Percentiles rank a stretch among this genome's conserved stretches.
Conservation (phyloP, 2,329 filamentous ascomycete species). For the Aspergillus transmontanensis region DNA sequence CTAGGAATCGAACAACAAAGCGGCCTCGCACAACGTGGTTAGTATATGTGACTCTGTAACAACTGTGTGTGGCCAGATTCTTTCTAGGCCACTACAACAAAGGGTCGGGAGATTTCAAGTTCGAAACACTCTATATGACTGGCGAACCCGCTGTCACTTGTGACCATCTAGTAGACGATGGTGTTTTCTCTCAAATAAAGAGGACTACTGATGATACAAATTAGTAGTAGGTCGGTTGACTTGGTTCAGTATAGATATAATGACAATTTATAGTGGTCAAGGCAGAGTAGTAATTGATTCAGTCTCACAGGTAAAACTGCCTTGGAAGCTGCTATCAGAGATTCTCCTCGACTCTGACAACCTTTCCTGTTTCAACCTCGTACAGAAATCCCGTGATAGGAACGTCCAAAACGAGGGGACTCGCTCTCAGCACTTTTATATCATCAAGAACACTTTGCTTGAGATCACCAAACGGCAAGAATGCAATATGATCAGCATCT, state of each 20-base stretch:
- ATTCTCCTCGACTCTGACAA: slow-evolving; percentile 33
- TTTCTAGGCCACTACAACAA: background rate
- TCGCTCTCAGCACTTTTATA: slow-evolving; percentile 62
- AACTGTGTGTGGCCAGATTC: background rate
- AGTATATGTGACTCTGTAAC: background rate
- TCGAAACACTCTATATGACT: background rate
- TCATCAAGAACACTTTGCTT: slow-evolving; percentile 68
- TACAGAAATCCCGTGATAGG: slow-evolving; percentile 74
- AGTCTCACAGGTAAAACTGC: too few species aligned
- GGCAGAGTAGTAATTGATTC: background rate
- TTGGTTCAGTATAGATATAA: background rate
- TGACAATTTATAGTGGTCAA: too few species aligned
- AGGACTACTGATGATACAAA: background rate
- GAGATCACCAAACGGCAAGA: slow-evolving; percentile 67
- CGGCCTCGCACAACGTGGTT: background rate
- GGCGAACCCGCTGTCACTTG: background rate
- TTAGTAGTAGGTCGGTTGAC: background rate
- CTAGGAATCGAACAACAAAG: background rate
- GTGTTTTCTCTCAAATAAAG: background rate
- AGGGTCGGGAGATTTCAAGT: background rate
- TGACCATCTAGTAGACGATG: background rate
- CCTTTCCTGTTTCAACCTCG: slow-evolving; percentile 72
- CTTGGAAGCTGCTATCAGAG: background rate
- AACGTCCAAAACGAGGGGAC: slow-evolving; percentile 63
- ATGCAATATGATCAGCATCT: slow-evolving; percentile 56